Evolutionary conservation across 1,284 basidiomycete genomes (phyloP).

Genomic region (Malassezia japonica): DNA sequence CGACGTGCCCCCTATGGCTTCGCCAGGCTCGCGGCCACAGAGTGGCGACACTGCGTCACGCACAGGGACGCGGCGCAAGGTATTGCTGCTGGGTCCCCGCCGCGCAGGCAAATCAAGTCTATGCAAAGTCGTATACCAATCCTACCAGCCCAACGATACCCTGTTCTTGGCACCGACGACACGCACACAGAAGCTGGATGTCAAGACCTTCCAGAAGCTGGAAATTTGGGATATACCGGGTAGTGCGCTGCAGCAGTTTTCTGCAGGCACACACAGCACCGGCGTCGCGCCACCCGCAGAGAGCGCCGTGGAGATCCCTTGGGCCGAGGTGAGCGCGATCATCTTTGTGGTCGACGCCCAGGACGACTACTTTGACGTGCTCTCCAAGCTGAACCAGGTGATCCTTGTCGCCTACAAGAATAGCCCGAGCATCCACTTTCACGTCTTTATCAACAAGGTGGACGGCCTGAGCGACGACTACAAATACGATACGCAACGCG

Average conservation of each 20-base stretch:
- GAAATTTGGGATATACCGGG: conserved; percentile 94
- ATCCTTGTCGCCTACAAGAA: conserved; percentile 54
- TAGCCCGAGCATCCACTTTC: conserved; percentile 70
- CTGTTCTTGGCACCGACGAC: conserved; percentile 67
- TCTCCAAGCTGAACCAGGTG: conserved; percentile 57
- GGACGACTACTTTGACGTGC: conserved; percentile 57
- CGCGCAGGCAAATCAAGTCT: conserved; percentile 87
- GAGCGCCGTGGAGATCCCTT: conserved; percentile 17
- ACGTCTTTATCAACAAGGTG: conserved; percentile 93
- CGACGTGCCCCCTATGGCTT: too few species aligned
- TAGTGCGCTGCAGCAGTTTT: conserved; percentile 52
- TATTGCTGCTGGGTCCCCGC: conserved; percentile 19
- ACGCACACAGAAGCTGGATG: conserved; percentile 18
- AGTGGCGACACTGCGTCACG: too few species aligned
- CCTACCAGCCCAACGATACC: conserved; percentile 71
- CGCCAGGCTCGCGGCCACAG: too few species aligned
- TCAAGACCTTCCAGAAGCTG: conserved; percentile 76
- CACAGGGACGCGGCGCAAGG: not conserved
- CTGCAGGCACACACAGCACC: not conserved
- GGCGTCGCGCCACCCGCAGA: conserved; percentile 11
- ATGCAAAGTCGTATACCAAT: conserved; percentile 79
- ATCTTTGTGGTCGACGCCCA: conserved; percentile 96
- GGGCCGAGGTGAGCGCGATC: conserved; percentile 51
- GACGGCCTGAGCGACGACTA: conserved; percentile 87
- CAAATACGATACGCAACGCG: conserved; percentile 54